Conservation (phyloP, 2,329 filamentous ascomycete genomes). For the Scedosporium boydii region DNA sequence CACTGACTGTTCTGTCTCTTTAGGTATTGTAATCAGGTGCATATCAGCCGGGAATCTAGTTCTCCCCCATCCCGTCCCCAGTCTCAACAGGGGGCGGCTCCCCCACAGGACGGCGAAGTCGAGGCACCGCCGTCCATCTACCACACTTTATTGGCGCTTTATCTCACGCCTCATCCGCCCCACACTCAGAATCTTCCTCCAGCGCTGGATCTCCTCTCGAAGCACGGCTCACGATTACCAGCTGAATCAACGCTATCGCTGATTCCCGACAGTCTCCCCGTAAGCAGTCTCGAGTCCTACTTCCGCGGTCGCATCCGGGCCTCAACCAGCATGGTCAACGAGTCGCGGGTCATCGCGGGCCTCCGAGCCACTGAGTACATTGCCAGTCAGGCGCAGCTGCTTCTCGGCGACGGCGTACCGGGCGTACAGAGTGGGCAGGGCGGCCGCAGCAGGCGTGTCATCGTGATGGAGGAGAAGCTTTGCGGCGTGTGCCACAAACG, state of each 20-base stretch:
- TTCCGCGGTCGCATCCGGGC: constrained; percentile 84
- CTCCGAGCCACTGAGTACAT: constrained; percentile 72
- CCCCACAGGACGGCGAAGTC: constrained; percentile 23
- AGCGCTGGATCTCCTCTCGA: constrained; percentile 78
- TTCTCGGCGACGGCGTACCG: constrained; percentile 59
- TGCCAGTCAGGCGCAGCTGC: constrained; percentile 61
- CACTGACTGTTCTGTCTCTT: constrained; percentile 5
- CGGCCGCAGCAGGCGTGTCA: constrained; percentile 55
- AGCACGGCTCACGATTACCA: constrained; percentile 84
- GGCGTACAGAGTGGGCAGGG: constrained; percentile 38
- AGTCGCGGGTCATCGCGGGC: constrained; percentile 66
- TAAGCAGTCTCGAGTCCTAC: constrained; percentile 76
- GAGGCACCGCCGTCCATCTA: constrained; percentile 71
- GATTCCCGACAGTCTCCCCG: constrained; percentile 70
- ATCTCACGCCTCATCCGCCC: constrained; percentile 69
- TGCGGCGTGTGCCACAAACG: constrained; percentile 92
- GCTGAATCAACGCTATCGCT: constrained; percentile 77
- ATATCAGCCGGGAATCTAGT: constrained; percentile 45
- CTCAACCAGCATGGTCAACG: constrained; percentile 72
- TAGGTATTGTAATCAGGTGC: constrained; percentile 78
- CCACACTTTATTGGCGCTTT: constrained; percentile 80
- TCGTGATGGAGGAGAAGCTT: constrained; percentile 78
- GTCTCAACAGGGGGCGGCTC: constrained; percentile 6
- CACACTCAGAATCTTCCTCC: constrained; percentile 65
- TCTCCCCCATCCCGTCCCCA: neutral